Conservation (phyloP, 1,139 yeast species). For the Candida dubliniensis region DNA sequence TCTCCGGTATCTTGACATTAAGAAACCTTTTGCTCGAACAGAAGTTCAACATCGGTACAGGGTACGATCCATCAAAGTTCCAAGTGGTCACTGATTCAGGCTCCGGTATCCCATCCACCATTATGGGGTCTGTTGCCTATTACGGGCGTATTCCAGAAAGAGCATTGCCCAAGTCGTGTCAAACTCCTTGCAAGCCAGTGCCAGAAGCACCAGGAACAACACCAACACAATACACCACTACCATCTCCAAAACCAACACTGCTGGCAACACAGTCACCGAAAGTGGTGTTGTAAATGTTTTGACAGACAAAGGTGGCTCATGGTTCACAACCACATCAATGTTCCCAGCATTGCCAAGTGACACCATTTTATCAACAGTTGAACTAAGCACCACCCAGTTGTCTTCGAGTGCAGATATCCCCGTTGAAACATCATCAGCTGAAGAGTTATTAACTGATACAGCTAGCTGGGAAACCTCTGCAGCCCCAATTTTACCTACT, state of each 20-base stretch:
- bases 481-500: no score
- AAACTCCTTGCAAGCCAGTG: not conserved
- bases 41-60: conserved; percentile 23
- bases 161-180: not conserved
- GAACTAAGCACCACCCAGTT: no score
- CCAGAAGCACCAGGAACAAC: not conserved
- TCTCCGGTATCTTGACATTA: conserved; percentile 25
- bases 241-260: not conserved
- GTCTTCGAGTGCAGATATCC: no score
- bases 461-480: no score
- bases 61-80: conserved; percentile 15
- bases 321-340: not conserved
- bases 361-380: no score
- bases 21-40: conserved; percentile 9
- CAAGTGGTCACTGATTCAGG: conserved; percentile 16
- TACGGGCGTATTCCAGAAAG: conserved; percentile 18
- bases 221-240: not conserved
- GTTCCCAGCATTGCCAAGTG: not conserved
- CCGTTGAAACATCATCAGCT: no score
- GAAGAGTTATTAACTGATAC: no score
- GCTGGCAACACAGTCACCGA: not conserved
- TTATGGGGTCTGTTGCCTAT: conserved; percentile 14
- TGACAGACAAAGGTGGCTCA: not conserved
- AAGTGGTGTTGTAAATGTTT: not conserved
- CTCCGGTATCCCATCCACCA: conserved; percentile 9